phyloP scores from a whole-genome alignment of 805 yeast species.

The Pichia rugopelliculosa region DNA sequence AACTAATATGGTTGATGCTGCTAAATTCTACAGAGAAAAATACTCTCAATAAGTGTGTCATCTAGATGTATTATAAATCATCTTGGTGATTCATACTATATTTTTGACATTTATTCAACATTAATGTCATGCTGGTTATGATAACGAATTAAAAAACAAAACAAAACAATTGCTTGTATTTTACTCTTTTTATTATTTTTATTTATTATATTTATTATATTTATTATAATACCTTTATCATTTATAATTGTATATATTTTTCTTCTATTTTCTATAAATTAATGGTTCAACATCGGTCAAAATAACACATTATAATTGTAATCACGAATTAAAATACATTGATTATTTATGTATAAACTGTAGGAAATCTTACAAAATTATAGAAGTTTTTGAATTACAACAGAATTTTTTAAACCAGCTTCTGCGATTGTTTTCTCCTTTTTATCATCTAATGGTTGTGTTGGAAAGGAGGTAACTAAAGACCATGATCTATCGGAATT shows the following conservation, averaged over 20 bases:
- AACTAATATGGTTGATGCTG: conserved; percentile 98
- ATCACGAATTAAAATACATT: too few relatives aligned
- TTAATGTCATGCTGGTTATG: conserved; percentile 26
- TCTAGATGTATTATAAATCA: not conserved
- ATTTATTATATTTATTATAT: too few relatives aligned
- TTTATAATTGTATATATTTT: conserved; percentile 8
- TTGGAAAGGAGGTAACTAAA: conserved; percentile 77
- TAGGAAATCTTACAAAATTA: conserved; percentile 12
- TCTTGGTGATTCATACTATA: not conserved
- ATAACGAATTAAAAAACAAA: conserved; percentile 11
- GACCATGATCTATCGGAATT: conserved; percentile 43
- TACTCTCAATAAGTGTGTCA: conserved; percentile 23
- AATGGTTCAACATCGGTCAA: conserved; percentile 42
- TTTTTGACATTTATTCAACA: conserved; percentile 32
- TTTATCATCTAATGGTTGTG: conserved; percentile 59
- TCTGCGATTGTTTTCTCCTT: conserved; percentile 51
- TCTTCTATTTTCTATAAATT: conserved; percentile 16
- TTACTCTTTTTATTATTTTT: conserved; percentile 11
- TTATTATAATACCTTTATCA: conserved; percentile 7
- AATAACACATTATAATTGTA: too few relatives aligned
- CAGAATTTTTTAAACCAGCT: conserved; percentile 75
- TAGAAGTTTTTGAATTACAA: conserved; percentile 84
- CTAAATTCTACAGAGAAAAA: conserved; percentile 77
- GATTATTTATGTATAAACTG: too few relatives aligned
- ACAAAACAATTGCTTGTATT: conserved; percentile 9